A percentile compares a stretch with the other conserved stretches of the same genome.
These are phyloP conservation scores for Omphalotus guepiniiformis DNA, from an alignment of 768 basidiomycete genomes.

Conservation along the genomic window DNA sequence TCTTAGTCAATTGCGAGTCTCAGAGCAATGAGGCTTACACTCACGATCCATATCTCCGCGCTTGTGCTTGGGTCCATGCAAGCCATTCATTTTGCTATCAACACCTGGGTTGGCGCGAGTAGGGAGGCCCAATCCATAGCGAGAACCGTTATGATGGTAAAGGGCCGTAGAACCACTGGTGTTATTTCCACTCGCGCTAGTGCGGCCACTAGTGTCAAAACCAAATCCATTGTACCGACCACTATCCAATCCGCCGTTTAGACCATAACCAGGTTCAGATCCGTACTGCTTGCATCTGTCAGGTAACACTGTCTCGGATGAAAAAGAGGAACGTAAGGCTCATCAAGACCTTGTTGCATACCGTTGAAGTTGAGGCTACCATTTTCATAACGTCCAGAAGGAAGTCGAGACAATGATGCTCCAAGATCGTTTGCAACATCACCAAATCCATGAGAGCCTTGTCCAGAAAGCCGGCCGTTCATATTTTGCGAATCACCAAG, in stretches of 20 bases:
- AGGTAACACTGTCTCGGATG: too few species aligned
- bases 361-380: conserved; percentile 51
- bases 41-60: conserved; percentile 89
- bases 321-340: conserved; percentile 51
- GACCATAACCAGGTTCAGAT: conserved; percentile 50
- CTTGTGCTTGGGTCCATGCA: conserved; percentile 93
- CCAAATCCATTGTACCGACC: conserved; percentile 55
- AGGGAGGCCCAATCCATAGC: conserved; percentile 67
- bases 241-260: conserved; percentile 46
- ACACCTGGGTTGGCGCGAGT: conserved; percentile 44
- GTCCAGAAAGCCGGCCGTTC: conserved; percentile 58
- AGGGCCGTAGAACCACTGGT: conserved; percentile 67
- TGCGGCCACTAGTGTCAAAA: conserved; percentile 47
- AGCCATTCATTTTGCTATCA: conserved; percentile 82
- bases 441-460: conserved; percentile 46
- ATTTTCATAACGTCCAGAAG: conserved; percentile 55
- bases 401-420: conserved; percentile 67
- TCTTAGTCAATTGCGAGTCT: not conserved
- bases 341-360: conserved; percentile 48
- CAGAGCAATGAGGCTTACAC: conserved; percentile 37
- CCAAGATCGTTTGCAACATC: conserved; percentile 55
- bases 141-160: conserved; percentile 73
- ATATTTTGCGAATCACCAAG: conserved; percentile 54
- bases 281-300: conserved; percentile 43
- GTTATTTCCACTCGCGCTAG: conserved; percentile 28